These are phyloP conservation scores for Nymphaea thermarum DNA, from an alignment of 164 flowering plant species.

Conservation along the genomic window DNA sequence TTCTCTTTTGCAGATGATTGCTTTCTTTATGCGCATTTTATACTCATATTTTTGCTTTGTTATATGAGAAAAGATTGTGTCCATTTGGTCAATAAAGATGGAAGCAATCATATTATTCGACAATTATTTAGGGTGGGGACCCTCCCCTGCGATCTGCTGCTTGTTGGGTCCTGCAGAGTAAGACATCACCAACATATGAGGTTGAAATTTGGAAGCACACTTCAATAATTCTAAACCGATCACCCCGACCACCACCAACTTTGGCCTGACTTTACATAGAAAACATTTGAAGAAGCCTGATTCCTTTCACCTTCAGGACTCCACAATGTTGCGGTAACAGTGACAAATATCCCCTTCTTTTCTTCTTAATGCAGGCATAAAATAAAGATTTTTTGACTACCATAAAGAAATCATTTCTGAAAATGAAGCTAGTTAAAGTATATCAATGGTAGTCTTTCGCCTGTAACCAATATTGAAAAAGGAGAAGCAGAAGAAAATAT, in stretches of 20 bases:
- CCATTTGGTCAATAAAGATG: conserved; percentile 8
- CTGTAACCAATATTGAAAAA: no score
- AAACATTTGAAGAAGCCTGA: not conserved
- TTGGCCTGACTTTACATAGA: not conserved
- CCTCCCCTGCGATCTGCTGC: not conserved
- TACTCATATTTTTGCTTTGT: no score
- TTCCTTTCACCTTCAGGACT: not conserved
- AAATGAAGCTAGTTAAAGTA: no score
- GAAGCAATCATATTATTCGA: conserved; percentile 14
- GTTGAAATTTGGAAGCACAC: not conserved
- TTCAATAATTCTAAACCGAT: not conserved
- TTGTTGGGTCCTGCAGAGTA: not conserved
- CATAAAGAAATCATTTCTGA: no score
- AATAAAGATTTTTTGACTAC: no score
- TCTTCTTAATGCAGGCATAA: no score
- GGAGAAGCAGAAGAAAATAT: no score
- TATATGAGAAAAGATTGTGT: not conserved
- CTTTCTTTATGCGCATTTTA: not conserved
- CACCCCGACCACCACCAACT: not conserved
- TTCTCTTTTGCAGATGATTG: not conserved
- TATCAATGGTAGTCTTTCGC: no score
- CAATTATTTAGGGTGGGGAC: conserved; percentile 14
- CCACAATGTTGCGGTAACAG: no score
- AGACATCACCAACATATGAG: not conserved
- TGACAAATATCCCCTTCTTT: no score